Conservation (phyloP, 768 basidiomycete species). For the Suillus americanus region DNA sequence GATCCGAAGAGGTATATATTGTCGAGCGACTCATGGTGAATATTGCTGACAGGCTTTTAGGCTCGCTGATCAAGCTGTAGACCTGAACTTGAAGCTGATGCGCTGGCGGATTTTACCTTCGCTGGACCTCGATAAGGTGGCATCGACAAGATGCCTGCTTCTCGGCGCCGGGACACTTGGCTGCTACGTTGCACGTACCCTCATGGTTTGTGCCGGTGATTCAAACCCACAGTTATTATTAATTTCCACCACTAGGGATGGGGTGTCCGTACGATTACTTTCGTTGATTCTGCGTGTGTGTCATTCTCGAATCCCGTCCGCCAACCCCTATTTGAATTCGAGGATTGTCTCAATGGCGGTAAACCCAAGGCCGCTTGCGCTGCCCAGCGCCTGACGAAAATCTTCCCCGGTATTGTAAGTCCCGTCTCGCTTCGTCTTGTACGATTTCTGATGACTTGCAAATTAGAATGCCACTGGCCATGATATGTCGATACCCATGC, state of each 20-base stretch:
- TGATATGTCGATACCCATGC: conserved; percentile 89
- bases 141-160: conserved; percentile 74
- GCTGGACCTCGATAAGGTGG: conserved; percentile 86
- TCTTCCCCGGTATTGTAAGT: conserved; percentile 91
- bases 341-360: conserved; percentile 89
- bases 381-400: conserved; percentile 78
- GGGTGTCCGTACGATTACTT: conserved; percentile 92
- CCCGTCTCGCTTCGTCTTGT: neutral
- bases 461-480: conserved; percentile 78
- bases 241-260: conserved; percentile 63
- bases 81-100: conserved; percentile 97
- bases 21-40: neutral
- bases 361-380: conserved; percentile 93
- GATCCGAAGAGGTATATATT: conserved; percentile 70
- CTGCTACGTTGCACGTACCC: conserved; percentile 88
- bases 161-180: conserved; percentile 96
- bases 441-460: neutral
- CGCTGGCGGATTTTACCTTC: conserved; percentile 92
- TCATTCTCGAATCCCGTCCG: conserved; percentile 98
- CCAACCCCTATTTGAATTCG: conserved; percentile 94
- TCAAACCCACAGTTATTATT: neutral
- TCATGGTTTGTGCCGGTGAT: conserved; percentile 66
- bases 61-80: conserved; percentile 95
- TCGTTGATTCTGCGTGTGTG: conserved; percentile 88
- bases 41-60: conserved; percentile 35